A percentile compares a stretch with the other conserved stretches of the same genome.
phyloP scores from a whole-genome alignment of 176 grass and related monocot species.

The Phoenix roebelenii region DNA sequence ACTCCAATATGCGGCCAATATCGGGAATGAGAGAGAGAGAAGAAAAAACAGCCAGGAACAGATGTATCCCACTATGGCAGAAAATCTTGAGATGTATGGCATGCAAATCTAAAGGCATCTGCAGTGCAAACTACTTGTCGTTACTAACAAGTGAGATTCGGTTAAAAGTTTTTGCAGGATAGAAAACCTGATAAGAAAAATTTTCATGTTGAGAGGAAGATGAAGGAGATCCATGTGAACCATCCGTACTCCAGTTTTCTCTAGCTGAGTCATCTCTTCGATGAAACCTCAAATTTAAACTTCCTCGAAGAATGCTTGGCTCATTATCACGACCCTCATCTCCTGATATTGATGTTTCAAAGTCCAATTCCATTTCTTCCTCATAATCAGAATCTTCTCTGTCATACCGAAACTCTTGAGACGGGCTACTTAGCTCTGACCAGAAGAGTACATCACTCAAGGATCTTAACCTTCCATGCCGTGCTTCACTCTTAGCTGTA shows the following conservation, averaged over 20 bases:
- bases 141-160: no score
- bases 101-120: no score
- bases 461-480: slow-evolving; percentile 52
- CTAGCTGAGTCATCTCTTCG: slow-evolving; percentile 44
- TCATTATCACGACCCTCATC: slow-evolving; percentile 69
- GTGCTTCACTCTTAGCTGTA: slow-evolving; percentile 30
- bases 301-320: slow-evolving; percentile 43
- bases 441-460: slow-evolving; percentile 76
- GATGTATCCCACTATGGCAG: no score
- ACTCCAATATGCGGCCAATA: no score
- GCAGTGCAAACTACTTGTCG: no score
- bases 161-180: background rate
- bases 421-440: slow-evolving; percentile 45
- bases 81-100: no score
- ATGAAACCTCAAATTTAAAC: slow-evolving; percentile 63
- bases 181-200: slow-evolving; percentile 52
- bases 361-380: slow-evolving; percentile 91
- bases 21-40: no score
- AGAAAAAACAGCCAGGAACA: no score
- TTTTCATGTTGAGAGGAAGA: slow-evolving; percentile 26
- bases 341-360: slow-evolving; percentile 66
- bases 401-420: slow-evolving; percentile 48
- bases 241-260: slow-evolving; percentile 40
- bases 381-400: slow-evolving; percentile 65
- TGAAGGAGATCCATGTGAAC: slow-evolving; percentile 19